Evolutionary conservation across 257 asterid species (phyloP).

Genomic region (Plantago elongata): DNA sequence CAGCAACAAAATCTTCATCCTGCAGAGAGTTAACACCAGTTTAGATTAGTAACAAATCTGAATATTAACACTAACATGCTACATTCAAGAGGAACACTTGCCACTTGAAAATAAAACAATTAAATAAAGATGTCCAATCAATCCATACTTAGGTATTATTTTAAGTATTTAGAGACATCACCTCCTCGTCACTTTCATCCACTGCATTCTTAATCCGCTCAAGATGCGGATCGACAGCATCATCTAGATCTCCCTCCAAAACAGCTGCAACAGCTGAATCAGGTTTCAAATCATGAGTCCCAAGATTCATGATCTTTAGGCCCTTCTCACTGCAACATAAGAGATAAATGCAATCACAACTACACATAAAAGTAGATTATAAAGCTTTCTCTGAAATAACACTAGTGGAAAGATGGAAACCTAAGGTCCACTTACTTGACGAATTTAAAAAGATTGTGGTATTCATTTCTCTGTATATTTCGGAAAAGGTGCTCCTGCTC

Average conservation of each 20-base stretch:
- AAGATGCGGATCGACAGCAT: slow-evolving; percentile 84
- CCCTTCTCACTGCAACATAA: slow-evolving; percentile 59
- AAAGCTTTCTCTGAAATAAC: no score
- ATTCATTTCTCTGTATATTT: slow-evolving; percentile 88
- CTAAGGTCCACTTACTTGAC: slow-evolving; percentile 48
- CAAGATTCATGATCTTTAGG: slow-evolving; percentile 69
- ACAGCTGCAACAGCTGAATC: slow-evolving; percentile 55
- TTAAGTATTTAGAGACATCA: background rate
- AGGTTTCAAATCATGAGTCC: slow-evolving; percentile 26
- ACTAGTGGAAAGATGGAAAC: background rate
- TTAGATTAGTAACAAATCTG: no score
- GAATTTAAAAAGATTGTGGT: slow-evolving; percentile 63
- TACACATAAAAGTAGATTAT: background rate
- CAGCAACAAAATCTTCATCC: slow-evolving; percentile 85
- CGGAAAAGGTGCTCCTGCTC: slow-evolving; percentile 98
- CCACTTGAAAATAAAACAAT: no score
- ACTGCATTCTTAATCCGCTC: slow-evolving; percentile 54
- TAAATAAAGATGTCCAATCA: background rate
- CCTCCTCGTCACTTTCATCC: slow-evolving; percentile 15
- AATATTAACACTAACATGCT: background rate
- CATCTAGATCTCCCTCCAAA: slow-evolving; percentile 53
- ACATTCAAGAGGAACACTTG: background rate
- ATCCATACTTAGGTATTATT: background rate
- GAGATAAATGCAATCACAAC: slow-evolving; percentile 10
- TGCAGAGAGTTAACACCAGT: slow-evolving; percentile 15